Evolutionary conservation across 805 yeast genomes (phyloP), one percentile per base, ranked within the genome.

Genomic region (Starmera dryadoides): DNA sequence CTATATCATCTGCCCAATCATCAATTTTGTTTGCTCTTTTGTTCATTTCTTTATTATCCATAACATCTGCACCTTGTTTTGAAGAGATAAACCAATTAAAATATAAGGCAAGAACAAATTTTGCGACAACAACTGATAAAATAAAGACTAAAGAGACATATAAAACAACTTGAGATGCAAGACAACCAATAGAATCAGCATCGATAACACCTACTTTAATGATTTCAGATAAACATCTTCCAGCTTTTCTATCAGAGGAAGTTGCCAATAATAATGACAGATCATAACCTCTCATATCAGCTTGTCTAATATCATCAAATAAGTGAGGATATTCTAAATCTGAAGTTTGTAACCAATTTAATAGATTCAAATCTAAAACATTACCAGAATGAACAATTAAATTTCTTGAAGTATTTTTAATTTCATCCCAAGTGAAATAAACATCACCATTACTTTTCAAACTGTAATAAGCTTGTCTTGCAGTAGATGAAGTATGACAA

Each of bases 181-280:
- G 79, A 64, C 98, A 93, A 6, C 98, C 98, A 52, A 93, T 78
- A 6, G 95, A 79, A 30, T 85, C 86, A 2, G 89, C 77, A 56
- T 93, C 98, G 32, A 93, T 76, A 36, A 77, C 79, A 18, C 98
- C 98, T 14, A 91, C 95, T 60, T 83, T 86, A 37, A 85, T 69
- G 39, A 87, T 84, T 60, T 93, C 98, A 10, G 81, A 66, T 40
- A 93, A 65, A 60, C 98, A 93, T 51, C 79, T 75, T 6, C 93
- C 95, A 4, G 79, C 76, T 52, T 74, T 71, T 42, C 89, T 75
- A n/a, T 73, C 76, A 26, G 78, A 69, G 25, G 79, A 75, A 29
- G 85, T 74, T 39, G 81, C 67, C 42, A 86, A 69, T 17, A 86
- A 71, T 36, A 82, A 54, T 0, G 96, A 84, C 28, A 93, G 72